phyloP scores from a whole-genome alignment of 108 stramenopile genomes.

The Craspedostauros australis region DNA sequence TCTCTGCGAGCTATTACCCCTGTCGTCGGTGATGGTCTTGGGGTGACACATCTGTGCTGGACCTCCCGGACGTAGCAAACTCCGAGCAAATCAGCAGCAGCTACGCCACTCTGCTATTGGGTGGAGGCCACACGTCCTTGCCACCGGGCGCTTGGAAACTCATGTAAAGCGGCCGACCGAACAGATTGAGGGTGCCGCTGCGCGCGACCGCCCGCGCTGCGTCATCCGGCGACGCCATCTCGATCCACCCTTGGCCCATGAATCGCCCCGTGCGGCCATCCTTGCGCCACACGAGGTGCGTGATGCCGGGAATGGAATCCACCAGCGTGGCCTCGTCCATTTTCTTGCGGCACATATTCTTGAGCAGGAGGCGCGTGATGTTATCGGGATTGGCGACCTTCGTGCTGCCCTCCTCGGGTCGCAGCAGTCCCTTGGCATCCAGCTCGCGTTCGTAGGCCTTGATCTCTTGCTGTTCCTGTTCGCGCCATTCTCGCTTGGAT shows the following conservation, averaged over 20 bases:
- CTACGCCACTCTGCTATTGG: constrained; percentile 21
- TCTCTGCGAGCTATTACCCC: too few species aligned
- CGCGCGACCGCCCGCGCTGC: constrained; percentile 44
- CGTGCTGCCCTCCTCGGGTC: not conserved
- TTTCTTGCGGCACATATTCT: constrained; percentile 51
- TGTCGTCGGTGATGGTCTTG: too few species aligned
- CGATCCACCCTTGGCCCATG: constrained; percentile 53
- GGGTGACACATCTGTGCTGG: too few species aligned
- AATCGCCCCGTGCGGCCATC: constrained; percentile 31
- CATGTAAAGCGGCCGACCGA: constrained; percentile 44
- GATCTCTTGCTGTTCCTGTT: constrained; percentile 37
- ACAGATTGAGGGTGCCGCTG: constrained; percentile 29
- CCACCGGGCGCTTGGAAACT: constrained; percentile 42
- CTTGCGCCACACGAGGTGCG: constrained; percentile 47
- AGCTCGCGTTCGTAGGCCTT: constrained; percentile 49
- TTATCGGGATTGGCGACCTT: constrained; percentile 44
- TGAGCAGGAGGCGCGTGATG: constrained; percentile 45
- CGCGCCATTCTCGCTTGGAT: constrained; percentile 40
- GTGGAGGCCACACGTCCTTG: constrained; percentile 71
- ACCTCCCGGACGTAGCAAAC: too few species aligned
- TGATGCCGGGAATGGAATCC: constrained; percentile 42
- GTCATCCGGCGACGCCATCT: constrained; percentile 60
- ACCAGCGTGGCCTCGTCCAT: constrained; percentile 33
- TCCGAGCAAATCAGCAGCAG: too few species aligned
- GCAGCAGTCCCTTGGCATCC: constrained; percentile 27